phyloP scores from a whole-genome alignment of 2,329 filamentous ascomycete species.

The Alternaria sp. region DNA sequence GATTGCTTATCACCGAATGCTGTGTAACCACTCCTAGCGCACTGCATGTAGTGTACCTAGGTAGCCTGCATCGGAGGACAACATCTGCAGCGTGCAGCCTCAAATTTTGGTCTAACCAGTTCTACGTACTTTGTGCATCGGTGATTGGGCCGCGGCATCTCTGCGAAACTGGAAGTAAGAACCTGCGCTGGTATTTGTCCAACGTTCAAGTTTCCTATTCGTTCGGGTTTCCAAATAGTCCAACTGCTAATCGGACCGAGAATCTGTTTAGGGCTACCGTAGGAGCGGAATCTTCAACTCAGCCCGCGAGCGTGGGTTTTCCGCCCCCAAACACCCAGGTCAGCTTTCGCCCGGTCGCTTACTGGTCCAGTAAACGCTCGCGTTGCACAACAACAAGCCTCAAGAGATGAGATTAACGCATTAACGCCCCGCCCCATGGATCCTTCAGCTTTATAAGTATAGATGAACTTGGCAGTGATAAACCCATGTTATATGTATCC shows the following conservation, averaged over 20 bases:
- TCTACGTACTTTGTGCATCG: background rate
- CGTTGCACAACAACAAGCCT: background rate
- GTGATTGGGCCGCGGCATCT: background rate
- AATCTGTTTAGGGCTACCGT: background rate
- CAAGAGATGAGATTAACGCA: background rate
- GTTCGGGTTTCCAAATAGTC: background rate
- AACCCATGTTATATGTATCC: background rate
- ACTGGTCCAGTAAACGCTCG: background rate
- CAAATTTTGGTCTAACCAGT: background rate
- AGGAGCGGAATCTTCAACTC: background rate
- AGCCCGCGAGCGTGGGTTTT: background rate
- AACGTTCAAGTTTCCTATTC: background rate
- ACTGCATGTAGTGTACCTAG: too few relatives aligned
- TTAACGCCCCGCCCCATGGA: background rate
- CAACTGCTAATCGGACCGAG: background rate
- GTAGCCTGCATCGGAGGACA: too few relatives aligned
- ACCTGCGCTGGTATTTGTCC: background rate
- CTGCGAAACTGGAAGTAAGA: background rate
- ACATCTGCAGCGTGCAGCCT: too few relatives aligned
- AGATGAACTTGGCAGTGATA: background rate
- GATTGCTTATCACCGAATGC: too few relatives aligned
- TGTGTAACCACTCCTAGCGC: too few relatives aligned
- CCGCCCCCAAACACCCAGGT: background rate
- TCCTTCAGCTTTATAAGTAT: background rate
- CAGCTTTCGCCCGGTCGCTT: slow-evolving; percentile 2